Base-by-base conservation (phyloP, 306 rosid species). In the Betula pendula region DNA sequence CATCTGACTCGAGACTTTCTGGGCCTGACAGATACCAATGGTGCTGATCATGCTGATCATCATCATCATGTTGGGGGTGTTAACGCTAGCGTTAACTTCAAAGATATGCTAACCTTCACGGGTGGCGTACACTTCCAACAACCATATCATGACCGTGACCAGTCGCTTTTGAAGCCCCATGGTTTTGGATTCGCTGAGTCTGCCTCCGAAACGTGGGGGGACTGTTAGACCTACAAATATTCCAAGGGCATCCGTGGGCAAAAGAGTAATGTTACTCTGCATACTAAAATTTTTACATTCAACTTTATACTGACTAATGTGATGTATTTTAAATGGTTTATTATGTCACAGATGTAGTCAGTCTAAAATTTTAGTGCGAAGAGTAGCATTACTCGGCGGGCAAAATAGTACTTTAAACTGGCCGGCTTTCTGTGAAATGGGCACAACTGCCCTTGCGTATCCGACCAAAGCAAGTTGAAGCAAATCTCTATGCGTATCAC, bases 1-100 rank as follows among this genome's bases (percentile, higher is more conserved):
- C 73, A 78, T 22, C 80, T 88, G 79, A 95, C 99, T 0, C 86
- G 98, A 44, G 99, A 96, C 85, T 96, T 96, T 59, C 96, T 96
- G 0, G 99, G 99, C 22, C 84, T 96, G 40, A 88, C 90, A 3
- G 88, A 79, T 1, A 80, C 44, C 19, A 73, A 79, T 50, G 75
- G 77, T 59, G 72, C 63, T 5, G 68, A 22, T 20, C 13, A n/a
- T n/a, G n/a, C 15, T 58, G 63, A 29, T 47, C 78, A 74, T 11
- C 51, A 5, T 42, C 82, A 51, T 3, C 31, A 72, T 17, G 83
- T 71, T 49, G n/a, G n/a, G n/a, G n/a, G n/a, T n/a, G n/a, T n/a
- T n/a, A 77, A 88, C 65, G 85, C 84, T 81, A 81, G 88, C 81
- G 53, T 85, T 8, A 80, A 83, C 53, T 52, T 85, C 5, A 88